phyloP scores from a whole-genome alignment of 73 alveolate species.

The Paramecium caudatum region DNA sequence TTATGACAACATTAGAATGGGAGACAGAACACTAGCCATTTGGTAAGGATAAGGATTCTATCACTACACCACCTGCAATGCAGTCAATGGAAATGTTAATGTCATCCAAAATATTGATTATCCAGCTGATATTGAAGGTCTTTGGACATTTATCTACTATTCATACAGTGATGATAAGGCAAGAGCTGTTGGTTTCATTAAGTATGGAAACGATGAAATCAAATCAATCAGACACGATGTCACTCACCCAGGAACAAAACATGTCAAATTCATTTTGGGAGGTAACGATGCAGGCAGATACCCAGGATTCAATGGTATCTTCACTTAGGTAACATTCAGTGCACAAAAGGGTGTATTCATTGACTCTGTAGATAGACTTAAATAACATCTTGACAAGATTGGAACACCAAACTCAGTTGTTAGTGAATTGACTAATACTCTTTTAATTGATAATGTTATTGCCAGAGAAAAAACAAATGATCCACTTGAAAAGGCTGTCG shows the following conservation, averaged over 20 bases:
- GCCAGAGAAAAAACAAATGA: neutral
- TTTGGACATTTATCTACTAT: slow-evolving; percentile 56
- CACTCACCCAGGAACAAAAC: slow-evolving; percentile 58
- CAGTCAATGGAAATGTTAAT: neutral
- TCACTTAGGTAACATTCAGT: slow-evolving; percentile 57
- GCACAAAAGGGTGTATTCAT: slow-evolving; percentile 29
- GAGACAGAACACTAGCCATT: slow-evolving; percentile 64
- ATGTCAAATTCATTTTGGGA: slow-evolving; percentile 26
- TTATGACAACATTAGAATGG: slow-evolving; percentile 67
- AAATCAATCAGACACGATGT: slow-evolving; percentile 14
- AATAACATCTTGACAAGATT: neutral
- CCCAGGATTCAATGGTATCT: slow-evolving; percentile 71
- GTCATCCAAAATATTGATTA: slow-evolving; percentile 46
- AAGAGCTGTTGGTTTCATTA: slow-evolving; percentile 44
- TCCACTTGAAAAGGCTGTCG: slow-evolving; percentile 41
- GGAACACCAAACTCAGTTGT: slow-evolving; percentile 44
- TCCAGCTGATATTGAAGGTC: slow-evolving; percentile 69
- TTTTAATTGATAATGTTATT: neutral
- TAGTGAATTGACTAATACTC: neutral
- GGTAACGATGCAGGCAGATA: slow-evolving; percentile 67
- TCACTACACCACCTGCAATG: slow-evolving; percentile 56
- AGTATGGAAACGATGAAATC: slow-evolving; percentile 52
- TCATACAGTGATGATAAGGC: slow-evolving; percentile 35
- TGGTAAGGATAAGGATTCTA: slow-evolving; percentile 66
- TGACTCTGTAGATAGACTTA: slow-evolving; percentile 20